Conservation (phyloP, 257 asterid genomes). For the Lycium barbarum region DNA sequence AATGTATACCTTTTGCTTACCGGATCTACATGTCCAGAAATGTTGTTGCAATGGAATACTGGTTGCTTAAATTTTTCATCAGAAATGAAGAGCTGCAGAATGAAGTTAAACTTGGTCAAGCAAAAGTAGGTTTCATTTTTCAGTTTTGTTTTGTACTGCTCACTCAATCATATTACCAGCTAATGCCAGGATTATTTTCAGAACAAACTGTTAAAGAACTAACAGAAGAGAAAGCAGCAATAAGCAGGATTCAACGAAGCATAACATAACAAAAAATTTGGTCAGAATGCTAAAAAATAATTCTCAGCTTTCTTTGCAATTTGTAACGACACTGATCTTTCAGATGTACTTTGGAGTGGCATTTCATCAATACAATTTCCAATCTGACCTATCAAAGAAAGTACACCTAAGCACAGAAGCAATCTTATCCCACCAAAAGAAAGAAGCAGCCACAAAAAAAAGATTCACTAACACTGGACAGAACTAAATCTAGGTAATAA, state of each 20-base stretch:
- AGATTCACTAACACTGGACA: too few species aligned
- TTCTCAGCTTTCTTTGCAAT: too few species aligned
- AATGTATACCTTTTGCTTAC: conserved; percentile 46
- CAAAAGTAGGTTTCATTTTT: conserved; percentile 3
- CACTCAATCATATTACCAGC: neutral
- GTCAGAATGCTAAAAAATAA: neutral
- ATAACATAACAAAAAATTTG: neutral
- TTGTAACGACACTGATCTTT: too few species aligned
- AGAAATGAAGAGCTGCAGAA: conserved; percentile 74
- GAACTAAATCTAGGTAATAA: too few species aligned
- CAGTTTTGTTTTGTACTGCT: neutral
- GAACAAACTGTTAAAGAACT: neutral
- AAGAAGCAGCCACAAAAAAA: too few species aligned
- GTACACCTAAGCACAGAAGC: too few species aligned
- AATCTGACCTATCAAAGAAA: too few species aligned
- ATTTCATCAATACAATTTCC: too few species aligned
- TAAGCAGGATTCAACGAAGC: neutral
- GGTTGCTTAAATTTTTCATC: conserved; percentile 90
- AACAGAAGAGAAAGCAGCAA: neutral
- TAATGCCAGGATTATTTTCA: neutral
- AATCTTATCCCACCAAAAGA: too few species aligned
- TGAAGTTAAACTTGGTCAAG: conserved; percentile 20
- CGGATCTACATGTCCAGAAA: conserved; percentile 82
- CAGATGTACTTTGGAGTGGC: too few species aligned
- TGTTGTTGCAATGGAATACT: conserved; percentile 87